phyloP scores from a whole-genome alignment of 2,329 filamentous ascomycete species.

The Trichocomaceae sp. region DNA sequence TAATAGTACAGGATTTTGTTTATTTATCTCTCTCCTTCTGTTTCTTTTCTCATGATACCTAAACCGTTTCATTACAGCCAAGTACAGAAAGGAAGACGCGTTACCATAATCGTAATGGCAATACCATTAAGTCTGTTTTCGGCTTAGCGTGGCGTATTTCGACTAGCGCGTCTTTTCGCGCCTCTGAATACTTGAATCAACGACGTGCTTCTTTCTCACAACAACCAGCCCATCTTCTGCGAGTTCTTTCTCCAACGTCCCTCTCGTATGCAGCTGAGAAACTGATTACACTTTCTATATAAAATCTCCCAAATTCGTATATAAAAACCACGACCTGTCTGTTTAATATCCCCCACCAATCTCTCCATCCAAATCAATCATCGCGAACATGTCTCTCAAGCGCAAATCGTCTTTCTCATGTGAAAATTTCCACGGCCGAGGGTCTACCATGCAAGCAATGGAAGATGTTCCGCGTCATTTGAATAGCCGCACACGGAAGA shows the following conservation, averaged over 20 bases:
- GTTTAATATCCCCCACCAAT: background rate
- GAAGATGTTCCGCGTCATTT: slow-evolving; percentile 39
- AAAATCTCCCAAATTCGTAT: background rate
- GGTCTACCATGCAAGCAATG: no score
- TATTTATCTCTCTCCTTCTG: no score
- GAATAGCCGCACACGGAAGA: slow-evolving; percentile 53
- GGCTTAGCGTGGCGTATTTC: background rate
- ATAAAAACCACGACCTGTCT: background rate
- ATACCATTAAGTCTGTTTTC: background rate
- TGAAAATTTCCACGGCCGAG: slow-evolving; percentile 23
- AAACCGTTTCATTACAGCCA: no score
- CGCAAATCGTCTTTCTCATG: slow-evolving; percentile 52
- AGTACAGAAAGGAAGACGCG: no score
- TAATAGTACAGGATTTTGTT: no score
- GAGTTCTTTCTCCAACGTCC: background rate
- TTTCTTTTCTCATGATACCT: no score
- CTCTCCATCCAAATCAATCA: background rate
- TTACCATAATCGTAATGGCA: no score
- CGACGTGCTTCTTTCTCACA: background rate
- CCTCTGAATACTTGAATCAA: background rate
- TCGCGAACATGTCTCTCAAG: slow-evolving; percentile 48
- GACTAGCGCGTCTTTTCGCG: slow-evolving; percentile 5
- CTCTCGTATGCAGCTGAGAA: background rate
- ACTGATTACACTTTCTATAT: background rate
- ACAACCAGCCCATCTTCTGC: background rate